Evolutionary conservation across 1,284 basidiomycete genomes (phyloP).

Genomic region (Ceratobasidium papillatum): DNA sequence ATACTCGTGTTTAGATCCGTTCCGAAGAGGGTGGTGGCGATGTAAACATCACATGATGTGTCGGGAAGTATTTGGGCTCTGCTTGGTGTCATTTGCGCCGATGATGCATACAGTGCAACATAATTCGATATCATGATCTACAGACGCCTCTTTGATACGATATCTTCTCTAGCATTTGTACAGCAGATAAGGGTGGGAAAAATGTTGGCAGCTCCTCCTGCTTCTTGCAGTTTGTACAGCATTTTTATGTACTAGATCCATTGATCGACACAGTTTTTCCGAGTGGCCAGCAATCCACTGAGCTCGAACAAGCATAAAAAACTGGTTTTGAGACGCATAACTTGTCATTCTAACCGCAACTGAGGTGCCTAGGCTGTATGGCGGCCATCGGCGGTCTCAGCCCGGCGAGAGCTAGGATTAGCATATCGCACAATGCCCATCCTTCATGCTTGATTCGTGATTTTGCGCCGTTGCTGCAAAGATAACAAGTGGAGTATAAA

Average conservation of each 20-base stretch:
- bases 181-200: not conserved
- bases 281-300: not conserved
- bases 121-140: not conserved
- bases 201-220: not conserved
- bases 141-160: not conserved
- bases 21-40: conserved; percentile 12
- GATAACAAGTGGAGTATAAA: not conserved
- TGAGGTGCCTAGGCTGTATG: not conserved
- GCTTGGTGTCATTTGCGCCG: not conserved
- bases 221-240: not conserved
- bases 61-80: conserved; percentile 19
- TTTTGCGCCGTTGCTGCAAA: not conserved
- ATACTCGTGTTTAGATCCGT: conserved; percentile 34
- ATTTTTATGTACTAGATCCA: not conserved
- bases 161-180: not conserved
- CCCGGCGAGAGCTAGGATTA: not conserved
- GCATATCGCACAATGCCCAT: not conserved
- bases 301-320: too few relatives aligned
- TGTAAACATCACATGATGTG: conserved; percentile 15
- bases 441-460: not conserved
- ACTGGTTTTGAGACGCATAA: not conserved
- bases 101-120: not conserved
- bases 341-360: not conserved
- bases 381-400: not conserved
- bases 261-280: not conserved